Evolutionary conservation across 2,329 filamentous ascomycete genomes (phyloP), one percentile per base, ranked within the genome.

Genomic region (Neonectria punicea): DNA sequence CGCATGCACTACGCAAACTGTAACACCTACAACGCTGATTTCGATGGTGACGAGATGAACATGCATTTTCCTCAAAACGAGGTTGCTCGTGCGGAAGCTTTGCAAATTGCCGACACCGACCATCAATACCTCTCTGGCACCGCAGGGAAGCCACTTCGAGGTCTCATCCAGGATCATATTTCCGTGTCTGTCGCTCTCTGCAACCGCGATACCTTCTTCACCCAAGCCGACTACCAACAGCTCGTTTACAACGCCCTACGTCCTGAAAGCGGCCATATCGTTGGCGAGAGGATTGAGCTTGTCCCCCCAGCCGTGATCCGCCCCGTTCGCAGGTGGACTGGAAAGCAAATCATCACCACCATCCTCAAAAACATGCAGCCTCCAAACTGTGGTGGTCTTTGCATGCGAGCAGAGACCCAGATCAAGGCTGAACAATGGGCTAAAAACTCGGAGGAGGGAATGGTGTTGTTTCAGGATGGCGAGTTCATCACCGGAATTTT

Each of bases 1-100:
- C 94, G 96, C 70, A 98, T 99, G 95, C 96, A 99, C 83, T 99
- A 99, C 81, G 95, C 96, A 74, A 99, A 99, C 79, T 98, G 96
- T 80, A 99, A 99, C 76, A 98, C 96, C 0, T 99, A 99, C 85
- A 99, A 99, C 74, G 96, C 96, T 34, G 96, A 99, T 85, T 99
- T 99, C 76, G 97, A 99, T 76, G 96, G 96, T 79, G 96, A 99
- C 77, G 96, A 99, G 80, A 99, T 99, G 96, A 99, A 99, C 79
- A 97, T 99, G 94, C 96, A 99, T 81, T 98, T 99, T 76, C 96
- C 96, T 1, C 96, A 99, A 74, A 98, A 97, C 72, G 97, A 98
- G 77, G 86, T 98, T 69, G 96, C 96, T 16, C 88, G 96, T 72
- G 93, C 95, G 2, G 96, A 99, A 81, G 96, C 96, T 2, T 87